Percentiles rank a stretch among this genome's conserved stretches.
phyloP scores from a whole-genome alignment of 1,139 yeast genomes.

The Debaryomycetaceae sp. region DNA sequence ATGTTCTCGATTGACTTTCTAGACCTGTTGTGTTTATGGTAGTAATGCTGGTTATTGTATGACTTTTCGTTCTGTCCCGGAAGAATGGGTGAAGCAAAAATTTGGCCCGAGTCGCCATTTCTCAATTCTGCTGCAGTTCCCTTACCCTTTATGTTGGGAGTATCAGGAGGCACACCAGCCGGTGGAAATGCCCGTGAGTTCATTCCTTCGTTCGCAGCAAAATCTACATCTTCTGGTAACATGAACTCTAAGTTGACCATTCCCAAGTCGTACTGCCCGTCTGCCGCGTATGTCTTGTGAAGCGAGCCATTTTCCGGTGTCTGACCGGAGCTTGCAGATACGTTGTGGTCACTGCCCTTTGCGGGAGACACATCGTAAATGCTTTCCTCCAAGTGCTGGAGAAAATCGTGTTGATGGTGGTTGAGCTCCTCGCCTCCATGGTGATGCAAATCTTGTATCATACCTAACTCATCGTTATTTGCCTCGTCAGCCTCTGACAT shows the following conservation, averaged over 20 bases:
- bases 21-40: constrained; percentile 27
- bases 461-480: background rate
- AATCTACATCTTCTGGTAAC: constrained; percentile 25
- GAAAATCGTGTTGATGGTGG: background rate
- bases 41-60: constrained; percentile 42
- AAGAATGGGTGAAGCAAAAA: constrained; percentile 37
- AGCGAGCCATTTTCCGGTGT: constrained; percentile 1
- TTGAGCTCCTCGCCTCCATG: background rate
- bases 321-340: constrained; percentile 3
- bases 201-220: constrained; percentile 9
- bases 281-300: constrained; percentile 3
- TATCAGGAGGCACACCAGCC: constrained; percentile 18
- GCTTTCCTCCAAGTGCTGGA: background rate
- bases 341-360: constrained; percentile 2
- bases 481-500: background rate
- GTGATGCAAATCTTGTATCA: background rate
- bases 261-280: constrained; percentile 19
- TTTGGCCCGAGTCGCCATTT: constrained; percentile 7
- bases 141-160: constrained; percentile 27
- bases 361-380: background rate
- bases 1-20: constrained; percentile 1
- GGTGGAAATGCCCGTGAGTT: constrained; percentile 39
- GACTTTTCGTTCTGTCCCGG: constrained; percentile 45
- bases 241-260: constrained; percentile 27
- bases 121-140: constrained; percentile 7